These are phyloP conservation scores for Dothiorella sarmentorum DNA, from an alignment of 2,329 filamentous ascomycete genomes.

Conservation along the genomic window DNA sequence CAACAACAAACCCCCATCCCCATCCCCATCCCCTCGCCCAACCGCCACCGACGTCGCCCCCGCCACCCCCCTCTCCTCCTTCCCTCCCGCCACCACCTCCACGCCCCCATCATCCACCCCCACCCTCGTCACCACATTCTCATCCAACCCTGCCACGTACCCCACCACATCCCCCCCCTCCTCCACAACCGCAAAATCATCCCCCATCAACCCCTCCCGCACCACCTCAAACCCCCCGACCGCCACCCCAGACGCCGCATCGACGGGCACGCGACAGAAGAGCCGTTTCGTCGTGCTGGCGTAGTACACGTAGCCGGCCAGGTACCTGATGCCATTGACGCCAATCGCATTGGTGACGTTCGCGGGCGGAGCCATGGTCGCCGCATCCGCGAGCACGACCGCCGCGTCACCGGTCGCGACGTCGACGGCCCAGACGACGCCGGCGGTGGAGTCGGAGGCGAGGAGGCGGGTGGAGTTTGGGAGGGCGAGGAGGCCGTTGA, in stretches of 20 bases:
- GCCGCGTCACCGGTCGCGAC: not conserved
- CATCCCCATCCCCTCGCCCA: too few species aligned
- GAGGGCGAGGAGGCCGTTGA: conserved; percentile 26
- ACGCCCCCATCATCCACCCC: too few species aligned
- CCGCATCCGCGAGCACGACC: not conserved
- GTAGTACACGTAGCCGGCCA: not conserved
- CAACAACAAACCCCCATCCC: too few species aligned
- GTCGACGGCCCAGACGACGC: conserved; percentile 31
- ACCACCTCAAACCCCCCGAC: not conserved
- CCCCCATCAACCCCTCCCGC: not conserved
- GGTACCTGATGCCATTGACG: not conserved
- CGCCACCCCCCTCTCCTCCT: too few species aligned
- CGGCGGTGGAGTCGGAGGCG: conserved; percentile 41
- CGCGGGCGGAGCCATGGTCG: not conserved
- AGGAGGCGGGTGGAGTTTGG: conserved; percentile 24
- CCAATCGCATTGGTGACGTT: not conserved
- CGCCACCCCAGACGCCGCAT: not conserved
- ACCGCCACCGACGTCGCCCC: too few species aligned
- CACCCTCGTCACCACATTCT: too few species aligned
- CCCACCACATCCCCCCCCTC: too few species aligned
- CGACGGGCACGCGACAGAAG: not conserved
- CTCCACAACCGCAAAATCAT: not conserved
- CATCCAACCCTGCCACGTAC: too few species aligned
- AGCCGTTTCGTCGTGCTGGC: not conserved
- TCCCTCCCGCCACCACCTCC: too few species aligned